These are phyloP conservation scores for Trichothecium roseum DNA, from an alignment of 2,329 filamentous ascomycete genomes.

Conservation along the genomic window DNA sequence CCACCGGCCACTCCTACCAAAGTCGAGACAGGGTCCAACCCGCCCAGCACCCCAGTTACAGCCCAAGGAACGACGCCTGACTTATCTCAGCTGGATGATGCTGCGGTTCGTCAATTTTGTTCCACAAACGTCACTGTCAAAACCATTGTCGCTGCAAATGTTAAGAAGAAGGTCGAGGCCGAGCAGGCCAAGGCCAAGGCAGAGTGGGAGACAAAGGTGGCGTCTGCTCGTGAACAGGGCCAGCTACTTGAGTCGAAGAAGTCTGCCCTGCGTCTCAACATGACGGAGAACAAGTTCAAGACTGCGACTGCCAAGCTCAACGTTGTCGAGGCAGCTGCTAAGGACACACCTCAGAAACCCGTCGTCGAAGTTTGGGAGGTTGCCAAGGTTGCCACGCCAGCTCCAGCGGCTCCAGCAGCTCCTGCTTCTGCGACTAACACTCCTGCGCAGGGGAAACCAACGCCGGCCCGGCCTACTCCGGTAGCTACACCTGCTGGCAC, in stretches of 20 bases:
- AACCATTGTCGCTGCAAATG: constrained; percentile 47
- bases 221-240: constrained; percentile 48
- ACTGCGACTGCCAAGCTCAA: constrained; percentile 60
- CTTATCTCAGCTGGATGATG: constrained; percentile 40
- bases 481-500: background rate
- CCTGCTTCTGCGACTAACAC: background rate
- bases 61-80: constrained; percentile 17
- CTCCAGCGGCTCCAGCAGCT: constrained; percentile 6
- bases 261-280: constrained; percentile 62
- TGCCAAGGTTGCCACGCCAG: constrained; percentile 44
- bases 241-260: constrained; percentile 68
- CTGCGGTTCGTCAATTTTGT: constrained; percentile 46
- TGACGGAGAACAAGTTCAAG: constrained; percentile 61
- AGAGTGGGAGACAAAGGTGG: constrained; percentile 43
- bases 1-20: constrained; percentile 29
- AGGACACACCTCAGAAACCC: constrained; percentile 74
- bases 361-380: constrained; percentile 81
- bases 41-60: constrained; percentile 12
- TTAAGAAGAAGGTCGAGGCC: constrained; percentile 53
- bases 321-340: constrained; percentile 70
- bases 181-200: constrained; percentile 36
- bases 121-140: constrained; percentile 46
- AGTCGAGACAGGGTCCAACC: constrained; percentile 13
- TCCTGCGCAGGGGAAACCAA: background rate
- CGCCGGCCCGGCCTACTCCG: constrained; percentile 10